Evolutionary conservation across 2,329 filamentous ascomycete species (phyloP).

Genomic region (Leptographium radiaticola): DNA sequence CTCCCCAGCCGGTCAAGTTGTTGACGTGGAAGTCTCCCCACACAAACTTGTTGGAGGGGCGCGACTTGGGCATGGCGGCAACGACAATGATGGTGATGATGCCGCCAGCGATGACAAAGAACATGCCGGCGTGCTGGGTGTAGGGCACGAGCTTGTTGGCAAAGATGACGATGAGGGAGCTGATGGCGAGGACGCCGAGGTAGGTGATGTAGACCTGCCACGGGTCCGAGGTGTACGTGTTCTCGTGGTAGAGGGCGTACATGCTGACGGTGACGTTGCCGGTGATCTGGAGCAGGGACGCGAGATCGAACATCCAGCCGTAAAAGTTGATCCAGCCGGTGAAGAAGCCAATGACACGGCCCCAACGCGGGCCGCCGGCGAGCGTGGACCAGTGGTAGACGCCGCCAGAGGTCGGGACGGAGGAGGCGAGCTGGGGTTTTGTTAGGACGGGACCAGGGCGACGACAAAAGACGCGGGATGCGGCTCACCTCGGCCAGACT

Average conservation of each 20-base stretch:
- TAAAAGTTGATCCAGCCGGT: constrained; percentile 40
- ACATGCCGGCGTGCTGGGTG: constrained; percentile 37
- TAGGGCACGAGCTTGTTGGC: constrained; percentile 42
- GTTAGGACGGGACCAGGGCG: background rate
- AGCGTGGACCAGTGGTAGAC: constrained; percentile 50
- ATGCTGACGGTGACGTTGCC: constrained; percentile 47
- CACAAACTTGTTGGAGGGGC: constrained; percentile 38
- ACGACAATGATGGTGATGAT: constrained; percentile 39
- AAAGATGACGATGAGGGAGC: constrained; percentile 38
- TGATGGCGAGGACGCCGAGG: constrained; percentile 40
- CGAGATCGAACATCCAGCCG: constrained; percentile 49
- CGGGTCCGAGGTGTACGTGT: constrained; percentile 30
- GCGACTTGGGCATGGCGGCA: constrained; percentile 35
- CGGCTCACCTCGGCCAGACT: constrained; percentile 27
- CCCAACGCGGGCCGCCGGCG: constrained; percentile 40
- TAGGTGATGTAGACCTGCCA: constrained; percentile 51
- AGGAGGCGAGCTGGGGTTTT: constrained; percentile 40
- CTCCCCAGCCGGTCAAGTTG: constrained; percentile 37
- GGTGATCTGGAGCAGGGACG: constrained; percentile 44
- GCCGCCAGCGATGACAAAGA: constrained; percentile 40
- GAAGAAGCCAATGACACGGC: constrained; percentile 35
- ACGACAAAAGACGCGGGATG: background rate
- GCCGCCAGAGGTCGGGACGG: constrained; percentile 44
- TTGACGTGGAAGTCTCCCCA: constrained; percentile 35
- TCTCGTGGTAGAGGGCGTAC: constrained; percentile 45